Base-by-base conservation (phyloP, 495 filamentous ascomycete genomes). In the Penicillium goetzii region DNA sequence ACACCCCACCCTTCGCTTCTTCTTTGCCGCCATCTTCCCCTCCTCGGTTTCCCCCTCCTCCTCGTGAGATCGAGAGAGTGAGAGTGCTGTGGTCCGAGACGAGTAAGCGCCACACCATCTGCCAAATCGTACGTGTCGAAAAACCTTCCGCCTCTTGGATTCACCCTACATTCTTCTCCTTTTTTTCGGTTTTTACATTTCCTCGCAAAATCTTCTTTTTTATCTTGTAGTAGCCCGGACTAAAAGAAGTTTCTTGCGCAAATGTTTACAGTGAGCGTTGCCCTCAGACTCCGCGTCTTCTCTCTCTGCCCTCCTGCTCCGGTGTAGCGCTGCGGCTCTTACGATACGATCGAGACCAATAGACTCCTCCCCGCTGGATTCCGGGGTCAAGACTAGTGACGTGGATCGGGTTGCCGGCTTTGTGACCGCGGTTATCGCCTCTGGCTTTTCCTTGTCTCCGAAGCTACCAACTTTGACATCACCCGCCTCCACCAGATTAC, bases 391-490 rank as follows among this genome's bases (percentile, higher is more conserved):
- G 10, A 58, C 49, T 47, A 53, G 64, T 67, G 64, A 55, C 59
- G 61, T 56, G 59, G 70, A 68, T 66, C 64, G 64, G 61, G 56
- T 63, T 68, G 58, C 60, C 63, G 58, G 65, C 65, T 60, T 69
- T 64, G 62, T 64, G 64, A 69, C 66, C 71, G 58, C 52, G 60
- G 45, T 63, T 49, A 59, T 61, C 47, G 58, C 61, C 67, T 65
- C 56, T 68, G 63, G 38, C 57, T 50, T 49, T 53, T 53, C 36
- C 9, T 21, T 3, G 25, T 33, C 57, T 34, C 52, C 61, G 50
- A 47, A 30, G 38, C 55, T 17, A 54, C 34, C 50, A 50, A 60
- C 47, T 49, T 70, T 89, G 43, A 80, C 80, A 62, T 83, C 86
- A 68, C 90, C 64, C 64, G 64, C 71, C 68, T 69, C 66, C 66